Conservation (phyloP, 192 early-diverging fungal genomes). For the Podila horticola region DNA sequence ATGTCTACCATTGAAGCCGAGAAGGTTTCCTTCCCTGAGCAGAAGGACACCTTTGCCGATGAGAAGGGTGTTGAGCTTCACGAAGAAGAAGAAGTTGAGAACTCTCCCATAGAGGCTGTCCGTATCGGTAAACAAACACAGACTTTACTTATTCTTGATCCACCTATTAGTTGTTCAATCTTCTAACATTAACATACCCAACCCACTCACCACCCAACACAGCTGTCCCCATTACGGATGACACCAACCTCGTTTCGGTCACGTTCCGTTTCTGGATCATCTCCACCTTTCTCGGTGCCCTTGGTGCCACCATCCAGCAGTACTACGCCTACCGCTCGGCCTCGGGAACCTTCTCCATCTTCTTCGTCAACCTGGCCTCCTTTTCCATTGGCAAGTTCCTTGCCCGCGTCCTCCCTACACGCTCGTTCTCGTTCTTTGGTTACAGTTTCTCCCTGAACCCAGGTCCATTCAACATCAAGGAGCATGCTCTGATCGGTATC, state of each 20-base stretch:
- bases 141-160: background rate
- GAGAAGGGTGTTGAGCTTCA: too few species aligned
- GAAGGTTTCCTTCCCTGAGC: too few species aligned
- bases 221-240: slow-evolving; percentile 55
- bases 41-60: too few species aligned
- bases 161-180: background rate
- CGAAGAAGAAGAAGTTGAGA: slow-evolving; percentile 4
- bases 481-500: slow-evolving; percentile 71
- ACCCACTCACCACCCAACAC: background rate
- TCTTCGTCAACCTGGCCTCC: slow-evolving; percentile 49
- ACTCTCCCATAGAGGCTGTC: slow-evolving; percentile 20
- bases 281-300: slow-evolving; percentile 45
- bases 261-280: slow-evolving; percentile 64
- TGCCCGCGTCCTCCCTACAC: slow-evolving; percentile 15
- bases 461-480: slow-evolving; percentile 71
- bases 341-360: slow-evolving; percentile 21
- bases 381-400: slow-evolving; percentile 37
- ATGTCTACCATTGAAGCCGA: too few species aligned
- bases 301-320: slow-evolving; percentile 46
- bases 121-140: slow-evolving; percentile 3
- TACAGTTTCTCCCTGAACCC: slow-evolving; percentile 26
- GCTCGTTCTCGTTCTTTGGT: slow-evolving; percentile 1
- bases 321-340: slow-evolving; percentile 52
- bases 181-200: background rate
- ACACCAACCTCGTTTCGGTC: slow-evolving; percentile 48